A percentile compares a stretch with the other conserved stretches of the same genome.
These are phyloP conservation scores for Dipteronia sinensis DNA, from an alignment of 345 rosid genomes.

Conservation along the genomic window DNA sequence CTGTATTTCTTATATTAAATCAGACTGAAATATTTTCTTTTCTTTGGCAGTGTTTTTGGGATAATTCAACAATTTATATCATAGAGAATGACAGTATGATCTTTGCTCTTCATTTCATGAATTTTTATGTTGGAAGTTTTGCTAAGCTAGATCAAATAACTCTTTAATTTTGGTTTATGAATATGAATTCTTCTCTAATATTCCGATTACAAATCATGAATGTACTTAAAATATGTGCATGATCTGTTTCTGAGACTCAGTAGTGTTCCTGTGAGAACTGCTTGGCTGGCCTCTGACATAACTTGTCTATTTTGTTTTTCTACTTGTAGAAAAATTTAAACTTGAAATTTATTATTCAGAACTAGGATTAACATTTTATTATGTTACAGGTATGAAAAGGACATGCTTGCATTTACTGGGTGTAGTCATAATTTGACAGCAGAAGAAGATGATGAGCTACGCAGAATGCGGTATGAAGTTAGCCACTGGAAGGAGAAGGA, in stretches of 20 bases:
- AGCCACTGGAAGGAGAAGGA: slow-evolving; percentile 94
- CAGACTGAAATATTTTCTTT: background rate
- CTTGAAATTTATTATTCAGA: background rate
- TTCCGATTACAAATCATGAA: background rate
- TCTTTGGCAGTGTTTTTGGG: background rate
- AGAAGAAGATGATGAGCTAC: slow-evolving; percentile 83
- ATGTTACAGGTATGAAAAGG: slow-evolving; percentile 80
- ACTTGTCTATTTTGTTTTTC: background rate
- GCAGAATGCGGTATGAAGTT: slow-evolving; percentile 78
- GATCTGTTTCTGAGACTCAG: background rate
- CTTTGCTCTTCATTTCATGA: background rate
- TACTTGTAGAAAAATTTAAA: background rate
- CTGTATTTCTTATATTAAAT: background rate
- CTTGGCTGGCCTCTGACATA: background rate
- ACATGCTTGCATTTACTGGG: slow-evolving; percentile 98
- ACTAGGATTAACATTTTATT: background rate
- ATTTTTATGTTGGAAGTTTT: background rate
- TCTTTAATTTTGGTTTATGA: background rate
- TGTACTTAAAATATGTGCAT: background rate
- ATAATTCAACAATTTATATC: background rate
- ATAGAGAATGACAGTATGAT: background rate
- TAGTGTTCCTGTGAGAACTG: background rate
- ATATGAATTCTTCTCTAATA: background rate
- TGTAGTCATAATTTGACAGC: slow-evolving; percentile 84
- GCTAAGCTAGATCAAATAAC: background rate